These are phyloP conservation scores for Haplosporangium sp. DNA, from an alignment of 371 early-diverging fungal species.

Conservation along the genomic window DNA sequence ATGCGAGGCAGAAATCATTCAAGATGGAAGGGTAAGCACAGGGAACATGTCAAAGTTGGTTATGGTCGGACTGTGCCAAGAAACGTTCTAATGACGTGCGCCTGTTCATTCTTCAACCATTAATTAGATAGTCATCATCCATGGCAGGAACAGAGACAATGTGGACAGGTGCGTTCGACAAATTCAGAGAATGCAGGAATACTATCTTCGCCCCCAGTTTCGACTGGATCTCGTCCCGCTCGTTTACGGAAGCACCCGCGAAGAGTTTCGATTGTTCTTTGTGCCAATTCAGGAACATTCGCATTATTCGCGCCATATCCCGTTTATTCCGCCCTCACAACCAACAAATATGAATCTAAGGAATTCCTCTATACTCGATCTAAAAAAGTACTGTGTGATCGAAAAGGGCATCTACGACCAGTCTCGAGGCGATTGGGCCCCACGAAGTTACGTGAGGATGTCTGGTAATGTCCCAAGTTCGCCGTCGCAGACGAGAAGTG, in stretches of 20 bases:
- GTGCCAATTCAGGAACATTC: constrained; percentile 20
- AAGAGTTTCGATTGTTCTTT: constrained; percentile 29
- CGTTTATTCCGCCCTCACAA: constrained; percentile 20
- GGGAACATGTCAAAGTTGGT: not conserved
- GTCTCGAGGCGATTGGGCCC: constrained; percentile 10
- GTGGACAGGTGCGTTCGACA: constrained; percentile 7
- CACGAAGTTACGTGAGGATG: not conserved
- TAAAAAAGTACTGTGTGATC: constrained; percentile 6
- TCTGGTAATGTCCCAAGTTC: not conserved
- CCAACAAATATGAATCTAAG: not conserved
- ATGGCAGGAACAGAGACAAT: constrained; percentile 11
- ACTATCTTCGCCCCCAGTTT: constrained; percentile 27
- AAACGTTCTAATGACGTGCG: too few species aligned
- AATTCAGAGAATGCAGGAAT: constrained; percentile 25
- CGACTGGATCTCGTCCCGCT: constrained; percentile 13
- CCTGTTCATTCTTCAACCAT: too few species aligned
- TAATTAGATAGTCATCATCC: constrained; percentile 16
- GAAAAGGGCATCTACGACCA: constrained; percentile 26
- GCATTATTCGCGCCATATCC: constrained; percentile 13
- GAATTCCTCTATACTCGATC: not conserved
- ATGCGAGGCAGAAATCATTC: constrained; percentile 16
- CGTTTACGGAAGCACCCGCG: constrained; percentile 32
- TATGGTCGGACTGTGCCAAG: too few species aligned
- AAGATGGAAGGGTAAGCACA: constrained; percentile 21
- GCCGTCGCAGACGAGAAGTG: too few species aligned